Evolutionary conservation across 2,329 filamentous ascomycete genomes (phyloP), one percentile per base, ranked within the genome.

Genomic region (Colletotrichum sp.): DNA sequence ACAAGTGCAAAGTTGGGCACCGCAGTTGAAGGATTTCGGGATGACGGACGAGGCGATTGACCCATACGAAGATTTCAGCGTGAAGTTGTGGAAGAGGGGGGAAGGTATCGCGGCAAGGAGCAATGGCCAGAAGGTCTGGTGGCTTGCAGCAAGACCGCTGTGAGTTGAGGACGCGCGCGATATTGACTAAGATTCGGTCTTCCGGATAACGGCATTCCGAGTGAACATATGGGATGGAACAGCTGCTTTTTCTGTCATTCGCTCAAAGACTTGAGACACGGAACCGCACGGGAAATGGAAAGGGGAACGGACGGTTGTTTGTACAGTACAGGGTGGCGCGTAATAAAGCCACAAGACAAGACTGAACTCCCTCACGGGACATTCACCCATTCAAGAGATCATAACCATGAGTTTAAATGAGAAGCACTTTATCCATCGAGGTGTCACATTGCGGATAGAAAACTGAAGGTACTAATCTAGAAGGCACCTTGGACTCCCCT

Each of bases 51-150:
- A 76, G 24, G 70, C 73, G 6, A 76, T 76, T 24, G 39, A 73
- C 8, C 73, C 73, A 15, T 76, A 73, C 7, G 73, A 76, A 28
- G 73, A 76, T n/a, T 76, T 76, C 21, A 71, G 73, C 21, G 30
- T 76, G 16, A 57, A 69, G 44, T 30, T 76, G 70, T 76, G 73
- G 73, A 76, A 76, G 44, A 73, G 73, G 15, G 73, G 73, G 8
- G 70, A 73, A 18, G 63, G 57, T 16, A 65, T 76, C 32, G 60
- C 70, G 21, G 72, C 73, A 3, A 67, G 73, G 26, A 39, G 70
- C 1, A 65, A 73, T 34, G 73, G 44, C 13, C 73, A 76, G 44
- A 59, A 64, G 13, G 73, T 76, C 12, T 76, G 73, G 73, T 76
- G 73, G 73, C 57, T 76, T 8, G 73, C 73, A n/a, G 73, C 73